Percentiles rank a stretch among this genome's conserved stretches.
These are phyloP conservation scores for Rutstroemia sp. DNA, from an alignment of 2,329 filamentous ascomycete genomes.

Conservation along the genomic window DNA sequence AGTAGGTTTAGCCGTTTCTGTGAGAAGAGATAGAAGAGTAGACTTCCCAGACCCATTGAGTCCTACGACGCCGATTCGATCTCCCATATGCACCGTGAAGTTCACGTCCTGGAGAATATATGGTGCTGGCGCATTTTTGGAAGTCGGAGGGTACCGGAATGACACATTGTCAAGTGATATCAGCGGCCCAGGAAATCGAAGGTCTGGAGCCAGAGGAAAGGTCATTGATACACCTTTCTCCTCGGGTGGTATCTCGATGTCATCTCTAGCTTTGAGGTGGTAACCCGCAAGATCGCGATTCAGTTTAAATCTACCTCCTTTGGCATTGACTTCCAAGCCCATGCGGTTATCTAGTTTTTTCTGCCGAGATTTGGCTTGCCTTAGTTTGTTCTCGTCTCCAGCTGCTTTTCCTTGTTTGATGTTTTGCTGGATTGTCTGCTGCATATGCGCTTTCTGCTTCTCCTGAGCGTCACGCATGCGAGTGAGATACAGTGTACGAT, in stretches of 20 bases:
- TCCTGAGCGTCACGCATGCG: constrained; percentile 80
- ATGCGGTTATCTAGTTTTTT: constrained; percentile 78
- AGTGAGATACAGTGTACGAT: constrained; percentile 58
- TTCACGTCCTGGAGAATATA: constrained; percentile 54
- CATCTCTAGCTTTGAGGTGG: constrained; percentile 50
- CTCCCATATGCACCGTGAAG: constrained; percentile 64
- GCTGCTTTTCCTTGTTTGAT: constrained; percentile 68
- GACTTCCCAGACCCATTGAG: constrained; percentile 80
- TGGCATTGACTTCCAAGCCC: constrained; percentile 66
- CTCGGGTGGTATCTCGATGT: constrained; percentile 63
- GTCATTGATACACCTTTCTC: constrained; percentile 49
- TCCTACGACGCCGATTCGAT: constrained; percentile 68
- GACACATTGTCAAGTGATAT: constrained; percentile 62
- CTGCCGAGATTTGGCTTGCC: constrained; percentile 77
- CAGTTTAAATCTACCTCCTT: constrained; percentile 71
- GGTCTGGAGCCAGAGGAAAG: constrained; percentile 57
- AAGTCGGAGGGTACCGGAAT: constrained; percentile 51
- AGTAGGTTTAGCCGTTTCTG: constrained; percentile 50
- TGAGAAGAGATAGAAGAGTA: constrained; percentile 65
- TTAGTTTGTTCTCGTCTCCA: constrained; percentile 77
- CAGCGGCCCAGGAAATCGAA: constrained; percentile 68
- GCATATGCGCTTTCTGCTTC: constrained; percentile 71
- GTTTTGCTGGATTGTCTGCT: constrained; percentile 68
- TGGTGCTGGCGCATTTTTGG: constrained; percentile 25
- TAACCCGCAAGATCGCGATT: constrained; percentile 65